Percentiles rank a stretch among this genome's conserved stretches.
These are phyloP conservation scores for Hymenoscyphus repandus DNA, from an alignment of 2,329 filamentous ascomycete species.

Conservation along the genomic window DNA sequence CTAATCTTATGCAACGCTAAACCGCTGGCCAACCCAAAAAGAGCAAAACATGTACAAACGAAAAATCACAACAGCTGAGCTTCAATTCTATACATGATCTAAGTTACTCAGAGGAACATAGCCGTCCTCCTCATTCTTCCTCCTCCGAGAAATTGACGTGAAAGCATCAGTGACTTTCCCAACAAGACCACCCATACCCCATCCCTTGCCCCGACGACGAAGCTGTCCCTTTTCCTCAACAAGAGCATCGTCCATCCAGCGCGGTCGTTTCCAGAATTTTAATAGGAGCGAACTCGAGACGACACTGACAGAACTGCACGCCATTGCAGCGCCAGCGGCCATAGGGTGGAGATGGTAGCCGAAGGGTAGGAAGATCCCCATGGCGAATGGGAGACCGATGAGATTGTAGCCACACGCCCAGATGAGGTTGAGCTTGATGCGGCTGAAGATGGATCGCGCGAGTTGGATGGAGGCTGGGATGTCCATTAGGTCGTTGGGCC, in stretches of 20 bases:
- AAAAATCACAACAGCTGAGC: not conserved
- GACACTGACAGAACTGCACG: constrained; percentile 81
- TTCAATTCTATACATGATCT: constrained; percentile 22
- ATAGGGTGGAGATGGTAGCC: constrained; percentile 87
- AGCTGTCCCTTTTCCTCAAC: constrained; percentile 51
- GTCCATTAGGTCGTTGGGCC: constrained; percentile 82
- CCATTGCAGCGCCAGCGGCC: constrained; percentile 94
- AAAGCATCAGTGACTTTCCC: constrained; percentile 40
- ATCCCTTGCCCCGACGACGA: constrained; percentile 26
- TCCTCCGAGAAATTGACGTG: constrained; percentile 33
- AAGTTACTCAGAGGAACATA: constrained; percentile 50
- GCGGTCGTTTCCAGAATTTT: constrained; percentile 78
- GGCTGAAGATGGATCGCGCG: constrained; percentile 75
- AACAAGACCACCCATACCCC: constrained; percentile 36
- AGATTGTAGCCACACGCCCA: constrained; percentile 95
- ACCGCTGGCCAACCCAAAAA: no score
- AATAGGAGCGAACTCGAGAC: constrained; percentile 78
- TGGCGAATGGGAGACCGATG: constrained; percentile 88
- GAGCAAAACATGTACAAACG: not conserved
- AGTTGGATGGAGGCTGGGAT: constrained; percentile 85
- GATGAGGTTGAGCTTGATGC: constrained; percentile 88
- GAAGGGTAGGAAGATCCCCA: constrained; percentile 91
- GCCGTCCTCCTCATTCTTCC: constrained; percentile 44
- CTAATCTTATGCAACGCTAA: no score
- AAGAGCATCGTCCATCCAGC: constrained; percentile 77